These are phyloP conservation scores for Aspergillus funiculosus DNA, from an alignment of 495 filamentous ascomycete genomes.

Conservation along the genomic window DNA sequence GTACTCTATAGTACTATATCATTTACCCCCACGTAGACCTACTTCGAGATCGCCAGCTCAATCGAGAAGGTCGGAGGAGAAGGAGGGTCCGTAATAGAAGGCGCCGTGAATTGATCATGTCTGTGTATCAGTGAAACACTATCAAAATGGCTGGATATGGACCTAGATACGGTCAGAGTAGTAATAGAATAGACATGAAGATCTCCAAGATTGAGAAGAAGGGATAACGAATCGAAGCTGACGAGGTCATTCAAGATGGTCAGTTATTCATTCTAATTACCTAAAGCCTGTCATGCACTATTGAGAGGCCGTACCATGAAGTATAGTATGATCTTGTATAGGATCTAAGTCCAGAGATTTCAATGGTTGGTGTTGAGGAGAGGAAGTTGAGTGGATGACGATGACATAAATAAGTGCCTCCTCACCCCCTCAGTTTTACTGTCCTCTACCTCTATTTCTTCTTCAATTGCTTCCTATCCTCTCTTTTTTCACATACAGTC, in stretches of 20 bases:
- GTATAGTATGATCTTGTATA: neutral
- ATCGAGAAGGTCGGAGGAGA: conserved; percentile 17
- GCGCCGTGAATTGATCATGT: neutral
- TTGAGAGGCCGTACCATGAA: neutral
- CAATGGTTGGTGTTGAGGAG: neutral
- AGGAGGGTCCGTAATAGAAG: neutral
- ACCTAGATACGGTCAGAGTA: neutral
- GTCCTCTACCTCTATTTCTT: neutral
- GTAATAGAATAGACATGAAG: neutral
- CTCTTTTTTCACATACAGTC: neutral
- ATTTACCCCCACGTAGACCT: neutral
- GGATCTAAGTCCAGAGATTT: neutral
- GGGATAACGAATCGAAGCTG: neutral
- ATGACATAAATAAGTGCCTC: conserved; percentile 1
- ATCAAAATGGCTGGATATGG: neutral
- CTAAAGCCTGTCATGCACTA: neutral
- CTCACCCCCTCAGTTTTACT: neutral
- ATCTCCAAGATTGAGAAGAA: neutral
- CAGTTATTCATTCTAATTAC: conserved; percentile 4
- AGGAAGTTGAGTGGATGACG: neutral
- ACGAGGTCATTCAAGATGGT: neutral
- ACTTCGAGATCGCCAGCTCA: neutral
- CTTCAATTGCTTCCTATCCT: neutral
- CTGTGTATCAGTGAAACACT: neutral
- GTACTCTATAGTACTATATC: too few species aligned